Evolutionary conservation across 495 filamentous ascomycete species (phyloP), one percentile per base, ranked within the genome.

Genomic region (Hypoxylon lienhwacheense): DNA sequence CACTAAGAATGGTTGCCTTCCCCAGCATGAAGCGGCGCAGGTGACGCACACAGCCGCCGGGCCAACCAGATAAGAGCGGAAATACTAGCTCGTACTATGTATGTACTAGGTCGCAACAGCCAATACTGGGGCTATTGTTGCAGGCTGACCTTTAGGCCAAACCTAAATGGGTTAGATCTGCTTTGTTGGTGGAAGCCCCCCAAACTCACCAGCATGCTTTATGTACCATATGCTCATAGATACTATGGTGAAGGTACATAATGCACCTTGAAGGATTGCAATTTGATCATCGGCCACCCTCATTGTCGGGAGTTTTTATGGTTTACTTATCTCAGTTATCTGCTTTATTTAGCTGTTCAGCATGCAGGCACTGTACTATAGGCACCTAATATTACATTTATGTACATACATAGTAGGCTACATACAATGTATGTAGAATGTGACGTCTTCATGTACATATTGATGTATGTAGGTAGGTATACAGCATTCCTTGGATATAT

Each of bases 1-100:
- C 24, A n/a, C 39, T 49, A 42, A 20, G 16, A 11, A 43, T 47
- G 50, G 55, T 41, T 66, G 64, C 64, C 56, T 66, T 64, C 64
- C 64, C 64, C 64, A 60, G 61, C 53, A 28, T 51, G 46, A 43
- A 57, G 58, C 43, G 31, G 65, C 52, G 56, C 65, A 65, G 65
- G 65, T 67, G 65, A 67, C 65, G 65, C 64, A 67, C 61, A 61
- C 61, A 67, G 65, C 65, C 65, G 59, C 43, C n/a, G 44, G 44
- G 44, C 53, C 59, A 59, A 59, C 53, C 48, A 63, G 59, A 63
- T 59, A 57, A 61, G 58, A 26, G 32, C 51, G 58, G 58, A 52
- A 51, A 36, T 60, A 45, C 50, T 53, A 59, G 39, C 26, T 39
- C 35, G 22, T 36, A 53, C n/a, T n/a, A n/a, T n/a, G n/a, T n/a